Evolutionary conservation across 2,329 filamentous ascomycete genomes (phyloP).

Genomic region (Penicillium thymicola): DNA sequence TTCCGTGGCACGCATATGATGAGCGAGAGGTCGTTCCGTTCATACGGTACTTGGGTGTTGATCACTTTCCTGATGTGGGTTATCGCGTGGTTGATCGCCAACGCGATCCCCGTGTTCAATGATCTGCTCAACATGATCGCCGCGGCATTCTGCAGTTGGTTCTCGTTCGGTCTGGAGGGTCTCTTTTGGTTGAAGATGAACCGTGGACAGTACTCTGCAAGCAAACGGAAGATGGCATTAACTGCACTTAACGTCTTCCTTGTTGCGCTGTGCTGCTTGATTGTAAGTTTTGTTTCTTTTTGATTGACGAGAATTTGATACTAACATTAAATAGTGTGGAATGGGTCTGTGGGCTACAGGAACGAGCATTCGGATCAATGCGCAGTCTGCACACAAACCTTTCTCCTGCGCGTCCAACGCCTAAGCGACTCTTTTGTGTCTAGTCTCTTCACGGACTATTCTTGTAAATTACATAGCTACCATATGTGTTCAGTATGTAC

Average conservation of each 20-base stretch:
- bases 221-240: neutral
- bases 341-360: conserved; percentile 27
- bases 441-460: neutral
- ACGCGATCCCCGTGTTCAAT: conserved; percentile 67
- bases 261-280: neutral
- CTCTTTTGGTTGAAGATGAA: conserved; percentile 38
- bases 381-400: neutral
- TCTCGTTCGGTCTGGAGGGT: conserved; percentile 1
- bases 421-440: neutral
- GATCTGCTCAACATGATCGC: conserved; percentile 60
- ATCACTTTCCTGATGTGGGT: conserved; percentile 57
- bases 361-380: neutral
- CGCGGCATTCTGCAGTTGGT: conserved; percentile 1
- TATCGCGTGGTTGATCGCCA: conserved; percentile 63
- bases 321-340: conserved; percentile 17
- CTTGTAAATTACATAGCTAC: neutral
- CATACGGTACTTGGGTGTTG: conserved; percentile 56
- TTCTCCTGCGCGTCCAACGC: conserved; percentile 1
- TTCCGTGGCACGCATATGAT: conserved; percentile 58
- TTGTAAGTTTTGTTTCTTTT: neutral
- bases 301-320: neutral
- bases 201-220: conserved; percentile 24
- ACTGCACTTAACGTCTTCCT: neutral
- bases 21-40: conserved; percentile 47
- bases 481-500: neutral